Evolutionary conservation across 2,329 filamentous ascomycete species (phyloP), one percentile per base, ranked within the genome.

Genomic region (Sporothrix dimorphospora): DNA sequence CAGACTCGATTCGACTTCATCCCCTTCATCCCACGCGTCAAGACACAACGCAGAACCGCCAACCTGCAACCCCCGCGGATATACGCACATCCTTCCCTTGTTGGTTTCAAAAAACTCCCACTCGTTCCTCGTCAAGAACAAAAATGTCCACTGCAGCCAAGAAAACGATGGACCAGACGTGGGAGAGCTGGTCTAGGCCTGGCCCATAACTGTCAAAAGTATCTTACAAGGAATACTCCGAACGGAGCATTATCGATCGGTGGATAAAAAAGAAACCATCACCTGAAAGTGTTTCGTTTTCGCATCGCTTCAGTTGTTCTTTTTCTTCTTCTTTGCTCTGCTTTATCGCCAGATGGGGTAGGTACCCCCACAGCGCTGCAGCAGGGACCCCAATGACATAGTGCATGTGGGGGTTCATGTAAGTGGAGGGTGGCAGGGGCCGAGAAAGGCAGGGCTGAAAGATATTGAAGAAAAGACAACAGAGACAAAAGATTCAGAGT

Each of bases 191-290:
- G n/a, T 42, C 38, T 65, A 5, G 38, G 34, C 19, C 59, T 27
- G 38, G 59, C 38, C 12, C 38, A 65, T 65, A 38, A 65, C 59
- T n/a, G n/a, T n/a, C n/a, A 40, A 63, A 61, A n/a, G 30, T 61
- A 38, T 40, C 38, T 5, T 40, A 8, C 40, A 14, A 14, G n/a
- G n/a, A 42, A 11, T 14, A 49, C 19, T 19, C 19, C 19, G 8
- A 8, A 16, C 5, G 57, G 30, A 30, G 3, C 16, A 67, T 67
- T 38, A 24, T 51, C 27, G 40, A 53, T 51, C 65, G 19, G 45
- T 38, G 63, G 63, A 49, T 16, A 66, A 53, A 49, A n/a, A 49
- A 34, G 38, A 67, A 67, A 67, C 42, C 27, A 67, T 53, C 65
- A 67, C 65, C 65, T 67, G 65, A 51, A 21, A 14, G 45, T 9